Evolutionary conservation across 2,329 filamentous ascomycete genomes (phyloP).

Genomic region (Aureobasidium sp.): DNA sequence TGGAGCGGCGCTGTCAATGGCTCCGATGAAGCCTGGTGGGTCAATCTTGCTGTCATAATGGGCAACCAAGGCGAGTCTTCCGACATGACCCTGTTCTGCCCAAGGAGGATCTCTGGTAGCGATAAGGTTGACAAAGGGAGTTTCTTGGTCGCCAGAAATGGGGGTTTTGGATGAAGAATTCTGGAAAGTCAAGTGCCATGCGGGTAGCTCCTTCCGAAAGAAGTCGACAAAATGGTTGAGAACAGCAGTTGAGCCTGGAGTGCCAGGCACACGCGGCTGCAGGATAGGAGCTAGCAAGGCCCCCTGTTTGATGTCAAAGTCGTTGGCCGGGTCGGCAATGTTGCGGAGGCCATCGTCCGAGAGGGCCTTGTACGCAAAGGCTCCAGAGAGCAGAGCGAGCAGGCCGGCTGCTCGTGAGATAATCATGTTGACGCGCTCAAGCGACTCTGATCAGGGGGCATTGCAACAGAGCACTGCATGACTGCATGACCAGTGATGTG

Average conservation of each 20-base stretch:
- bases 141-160: constrained; percentile 55
- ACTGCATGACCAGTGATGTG: background rate
- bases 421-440: constrained; percentile 12
- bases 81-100: constrained; percentile 63
- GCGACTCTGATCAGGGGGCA: constrained; percentile 10
- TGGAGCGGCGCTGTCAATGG: constrained; percentile 85
- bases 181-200: constrained; percentile 75
- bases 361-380: constrained; percentile 49
- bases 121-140: constrained; percentile 84
- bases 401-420: constrained; percentile 21
- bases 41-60: constrained; percentile 84
- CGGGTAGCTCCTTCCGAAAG: constrained; percentile 64
- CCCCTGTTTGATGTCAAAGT: constrained; percentile 68
- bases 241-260: constrained; percentile 61
- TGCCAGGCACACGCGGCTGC: constrained; percentile 80
- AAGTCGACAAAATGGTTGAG: constrained; percentile 78
- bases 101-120: constrained; percentile 83
- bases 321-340: constrained; percentile 59
- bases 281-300: constrained; percentile 78
- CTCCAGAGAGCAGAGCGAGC: constrained; percentile 23
- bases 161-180: constrained; percentile 86
- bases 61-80: constrained; percentile 75
- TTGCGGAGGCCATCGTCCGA: constrained; percentile 65
- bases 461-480: background rate
- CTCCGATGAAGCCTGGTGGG: constrained; percentile 83